Conservation (phyloP, 306 rosid genomes). For the Arachis hypogaea region DNA sequence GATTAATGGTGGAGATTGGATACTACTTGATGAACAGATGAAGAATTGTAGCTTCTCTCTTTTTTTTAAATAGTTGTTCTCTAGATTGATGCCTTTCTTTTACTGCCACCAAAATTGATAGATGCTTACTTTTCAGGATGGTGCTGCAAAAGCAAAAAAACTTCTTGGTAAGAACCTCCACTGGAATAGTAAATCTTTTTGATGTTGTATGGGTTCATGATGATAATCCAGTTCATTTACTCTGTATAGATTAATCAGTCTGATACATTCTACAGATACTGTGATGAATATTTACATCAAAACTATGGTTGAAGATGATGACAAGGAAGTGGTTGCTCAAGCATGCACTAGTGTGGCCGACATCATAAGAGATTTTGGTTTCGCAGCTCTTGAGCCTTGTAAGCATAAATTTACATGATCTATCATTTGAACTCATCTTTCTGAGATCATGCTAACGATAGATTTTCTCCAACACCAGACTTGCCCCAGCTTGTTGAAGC, state of each 20-base stretch:
- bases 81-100: constrained; percentile 27
- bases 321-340: constrained; percentile 96
- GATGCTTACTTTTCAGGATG: constrained; percentile 67
- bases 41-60: constrained; percentile 21
- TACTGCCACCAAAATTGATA: constrained; percentile 18
- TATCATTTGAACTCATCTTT: constrained; percentile 34
- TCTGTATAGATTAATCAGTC: constrained; percentile 13
- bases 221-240: not conserved
- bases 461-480: constrained; percentile 52
- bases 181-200: constrained; percentile 9
- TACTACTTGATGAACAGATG: not conserved
- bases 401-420: constrained; percentile 44
- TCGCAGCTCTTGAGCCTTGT: constrained; percentile 80
- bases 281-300: constrained; percentile 82
- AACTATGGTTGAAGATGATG: constrained; percentile 91
- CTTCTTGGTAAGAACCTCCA: constrained; percentile 66
- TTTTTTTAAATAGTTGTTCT: constrained; percentile 18
- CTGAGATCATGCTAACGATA: constrained; percentile 37
- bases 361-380: constrained; percentile 87
- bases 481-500: constrained; percentile 76
- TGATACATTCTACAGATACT: constrained; percentile 57
- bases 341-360: constrained; percentile 89
- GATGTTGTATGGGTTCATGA: constrained; percentile 4
- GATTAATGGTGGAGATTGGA: constrained; percentile 19
- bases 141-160: constrained; percentile 71